Evolutionary conservation across 106 monocot species (phyloP), one percentile per base, ranked within the genome.

Genomic region (Dendrobium chrysotoxum): DNA sequence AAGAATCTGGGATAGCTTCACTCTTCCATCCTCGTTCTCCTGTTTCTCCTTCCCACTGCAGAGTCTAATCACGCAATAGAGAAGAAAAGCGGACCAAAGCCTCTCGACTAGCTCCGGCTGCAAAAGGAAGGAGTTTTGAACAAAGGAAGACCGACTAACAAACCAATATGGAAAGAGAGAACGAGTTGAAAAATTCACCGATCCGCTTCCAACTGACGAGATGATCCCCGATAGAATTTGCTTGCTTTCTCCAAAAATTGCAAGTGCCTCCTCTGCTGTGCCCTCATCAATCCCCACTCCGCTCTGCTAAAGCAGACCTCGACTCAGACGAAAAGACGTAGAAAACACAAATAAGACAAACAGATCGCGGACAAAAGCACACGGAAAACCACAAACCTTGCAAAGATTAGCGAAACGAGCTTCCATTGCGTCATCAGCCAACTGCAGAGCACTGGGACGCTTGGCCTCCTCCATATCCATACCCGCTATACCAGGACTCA

Each of bases 21-120:
- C 75, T 26, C 89, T 68, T 4, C 77, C 79, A 28, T 85, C 85
- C 66, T 84, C 80, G 28, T 76, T 55, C n/a, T 82, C 85, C 75
- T 85, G 21, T 61, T 86, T 83, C n/a, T 50, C 75, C 54, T 72
- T 83, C 71, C 74, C 89, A 11, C 80, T 68, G 25, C 81, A 79
- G 78, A 98, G 84, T 66, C 85, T 92, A 65, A 70, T 78, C n/a
- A 86, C 89, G 26, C 92, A 95, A 82, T 91, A 98, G 40, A 98
- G 78, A 82, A 91, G 72, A 85, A 86, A 92, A 0, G 89, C 94
- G 30, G 82, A 83, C 89, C 91, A 93, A 54, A 84, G 79, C 65
- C 85, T 89, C 78, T 92, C 95, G 5, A 86, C 79, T 53, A 92
- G 92, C 64, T 91, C 91, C 12, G 82, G 85, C 96, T 97, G 80